Percentiles rank a stretch among this genome's conserved stretches.
phyloP scores from a whole-genome alignment of 192 early-diverging fungal genomes.

The Chytriomyces sp. region DNA sequence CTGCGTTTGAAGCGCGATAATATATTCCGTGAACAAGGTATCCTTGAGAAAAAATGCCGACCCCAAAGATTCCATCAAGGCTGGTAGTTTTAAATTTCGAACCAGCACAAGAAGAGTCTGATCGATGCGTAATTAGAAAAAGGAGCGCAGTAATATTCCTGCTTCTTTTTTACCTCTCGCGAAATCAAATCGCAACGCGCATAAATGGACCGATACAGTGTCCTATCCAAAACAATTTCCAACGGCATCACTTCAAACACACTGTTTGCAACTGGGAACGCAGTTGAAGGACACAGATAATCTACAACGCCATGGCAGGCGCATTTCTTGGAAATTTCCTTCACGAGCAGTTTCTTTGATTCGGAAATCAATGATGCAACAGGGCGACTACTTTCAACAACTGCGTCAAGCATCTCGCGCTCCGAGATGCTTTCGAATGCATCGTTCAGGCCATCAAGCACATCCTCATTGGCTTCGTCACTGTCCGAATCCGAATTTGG shows the following conservation, averaged over 20 bases:
- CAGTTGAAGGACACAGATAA: slow-evolving; percentile 17
- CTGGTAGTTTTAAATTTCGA: slow-evolving; percentile 20
- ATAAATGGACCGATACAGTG: slow-evolving; percentile 17
- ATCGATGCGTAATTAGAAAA: not conserved
- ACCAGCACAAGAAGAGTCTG: slow-evolving; percentile 28
- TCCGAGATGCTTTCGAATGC: no score
- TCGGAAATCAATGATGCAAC: no score
- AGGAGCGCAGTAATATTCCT: not conserved
- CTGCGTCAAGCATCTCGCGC: no score
- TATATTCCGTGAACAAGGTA: slow-evolving; percentile 8
- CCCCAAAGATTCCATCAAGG: slow-evolving; percentile 2
- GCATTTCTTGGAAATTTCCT: not conserved
- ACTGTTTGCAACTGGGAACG: not conserved
- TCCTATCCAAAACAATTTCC: slow-evolving; percentile 27
- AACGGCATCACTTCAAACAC: not conserved
- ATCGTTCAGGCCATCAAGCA: no score
- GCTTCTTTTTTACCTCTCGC: slow-evolving; percentile 10
- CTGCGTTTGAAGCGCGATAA: not conserved
- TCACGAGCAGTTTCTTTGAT: no score
- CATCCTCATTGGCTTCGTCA: no score
- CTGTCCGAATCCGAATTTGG: no score
- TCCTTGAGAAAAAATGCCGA: slow-evolving; percentile 21
- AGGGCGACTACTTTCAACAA: no score
- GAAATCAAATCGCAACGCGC: slow-evolving; percentile 32
- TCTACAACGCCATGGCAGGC: slow-evolving; percentile 26